Evolutionary conservation across 306 rosid genomes (phyloP), one percentile per base, ranked within the genome.

Genomic region (Vigna angularis): DNA sequence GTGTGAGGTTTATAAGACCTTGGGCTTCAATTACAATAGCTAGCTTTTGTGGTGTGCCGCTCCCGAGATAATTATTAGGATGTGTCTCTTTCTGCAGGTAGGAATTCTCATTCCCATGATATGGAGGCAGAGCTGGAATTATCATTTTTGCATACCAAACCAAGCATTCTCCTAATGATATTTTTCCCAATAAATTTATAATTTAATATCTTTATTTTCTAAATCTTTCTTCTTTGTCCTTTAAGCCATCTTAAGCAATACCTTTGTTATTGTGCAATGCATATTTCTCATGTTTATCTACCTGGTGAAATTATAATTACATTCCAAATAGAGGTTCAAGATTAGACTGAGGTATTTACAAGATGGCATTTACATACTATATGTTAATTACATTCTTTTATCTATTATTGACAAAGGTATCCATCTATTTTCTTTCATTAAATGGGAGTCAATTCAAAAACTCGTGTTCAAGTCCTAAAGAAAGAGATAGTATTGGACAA

Each of bases 391-490:
- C 77, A 52, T 52, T 72, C 44, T 52, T 17, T 70, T 16, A 38
- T 77, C 56, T 66, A 62, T 74, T 36, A 30, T 62, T 52, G 44
- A 15, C 78, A 50, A 49, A 42, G 12, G 47, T 42, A 42, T 52
- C 30, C 70, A 78, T 58, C 32, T 20, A 50, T 70, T 72, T 52
- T 18, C 73, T 72, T 65, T 73, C 15, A 42, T 18, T 28, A 61
- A 66, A 73, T 74, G 75, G 45, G 26, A 59, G 44, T 70, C 52
- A 16, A 22, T 7, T 61, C 7, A 36, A 42, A n/a, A 18, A 59
- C 65, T 38, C 62, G 48, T 81, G 72, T 75, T 66, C 38, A 68
- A 50, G 57, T 51, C 64, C 16, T 50, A 68, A 51, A 75, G 72
- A 72, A 36, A 34, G 52, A 12, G 64, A 75, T 30, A 22, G 61